These are phyloP conservation scores for Crassisporium funariophilum DNA, from an alignment of 768 basidiomycete species.

Conservation along the genomic window DNA sequence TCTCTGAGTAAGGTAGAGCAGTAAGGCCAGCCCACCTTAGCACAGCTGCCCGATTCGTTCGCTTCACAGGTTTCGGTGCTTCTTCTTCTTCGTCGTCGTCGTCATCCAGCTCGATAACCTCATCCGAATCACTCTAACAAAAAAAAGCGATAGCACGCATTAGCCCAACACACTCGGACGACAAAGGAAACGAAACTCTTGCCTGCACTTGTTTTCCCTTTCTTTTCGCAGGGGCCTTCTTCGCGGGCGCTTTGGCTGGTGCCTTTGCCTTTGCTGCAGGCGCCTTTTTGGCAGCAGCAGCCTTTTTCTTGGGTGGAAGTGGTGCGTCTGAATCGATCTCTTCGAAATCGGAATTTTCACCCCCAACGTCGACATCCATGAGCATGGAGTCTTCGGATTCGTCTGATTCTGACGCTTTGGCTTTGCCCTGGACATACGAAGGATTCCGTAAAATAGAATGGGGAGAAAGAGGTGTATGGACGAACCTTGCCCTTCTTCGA, in stretches of 20 bases:
- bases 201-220: constrained; percentile 20
- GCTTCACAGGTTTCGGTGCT: constrained; percentile 52
- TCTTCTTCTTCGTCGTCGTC: constrained; percentile 53
- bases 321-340: constrained; percentile 50
- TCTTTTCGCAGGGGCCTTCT: constrained; percentile 27
- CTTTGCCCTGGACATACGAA: constrained; percentile 45
- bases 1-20: background rate
- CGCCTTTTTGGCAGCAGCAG: constrained; percentile 33
- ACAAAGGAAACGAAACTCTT: background rate
- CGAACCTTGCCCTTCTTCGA: constrained; percentile 46
- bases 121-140: constrained; percentile 45
- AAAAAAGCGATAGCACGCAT: background rate
- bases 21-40: constrained; percentile 68
- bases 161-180: background rate
- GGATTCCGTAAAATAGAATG: background rate
- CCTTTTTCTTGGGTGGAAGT: constrained; percentile 48
- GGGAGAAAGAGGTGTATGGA: background rate
- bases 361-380: constrained; percentile 64
- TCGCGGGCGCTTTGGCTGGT: constrained; percentile 41
- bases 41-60: constrained; percentile 64
- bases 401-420: constrained; percentile 46
- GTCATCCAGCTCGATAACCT: constrained; percentile 55
- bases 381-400: constrained; percentile 78
- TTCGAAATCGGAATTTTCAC: constrained; percentile 53
- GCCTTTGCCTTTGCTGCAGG: constrained; percentile 37